Base-by-base conservation (phyloP, 352 stramenopile species). In the Pythium phragmitis region DNA sequence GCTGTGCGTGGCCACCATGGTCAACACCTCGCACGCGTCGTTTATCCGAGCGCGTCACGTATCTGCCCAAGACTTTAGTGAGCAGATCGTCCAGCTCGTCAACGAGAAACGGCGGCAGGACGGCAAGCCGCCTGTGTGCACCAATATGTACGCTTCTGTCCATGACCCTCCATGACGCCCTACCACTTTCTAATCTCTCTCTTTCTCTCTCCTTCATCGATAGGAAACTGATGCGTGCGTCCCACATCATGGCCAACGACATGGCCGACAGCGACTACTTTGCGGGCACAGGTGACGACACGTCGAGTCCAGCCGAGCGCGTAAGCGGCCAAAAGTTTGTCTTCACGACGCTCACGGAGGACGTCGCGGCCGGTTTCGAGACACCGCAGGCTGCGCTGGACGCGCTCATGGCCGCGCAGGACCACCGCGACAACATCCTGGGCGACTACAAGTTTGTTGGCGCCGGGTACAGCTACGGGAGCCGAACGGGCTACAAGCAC, bases 281-380 rank as follows among this genome's bases (percentile, higher is more conserved):
- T 34, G 12, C 7, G 6, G 58, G 54, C 72, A 82, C 59, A 7
- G 75, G 77, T 12, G 77, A 75, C n/a, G 76, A 84, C 64, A 76
- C 77, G 0, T 82, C 75, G 12, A 76, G 75, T 28, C 74, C 78
- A 37, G 70, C 69, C 2, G 53, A 80, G 30, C 79, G 79, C n/a
- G 72, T 88, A 42, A 79, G 63, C 6, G 69, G 39, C 30, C 57
- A 70, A 45, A 68, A 75, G 0, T 90, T 87, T 57, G 57, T 75
- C n/a, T 75, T 72, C 49, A 74, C 65, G 46, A 68, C 57, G 7
- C 60, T 76, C 28, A 65, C 55, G 7, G 69, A 79, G 66, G 69
- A 79, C 43, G 69, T 79, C 34, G 71, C 71, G 4, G 68, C 68
- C 1, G 67, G 63, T 11, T 68, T 73, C 36, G 45, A 69, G 51